A percentile compares a stretch with the other conserved stretches of the same genome.
Conservation (phyloP, 805 yeast species). For the Saturnispora ahearnii region DNA sequence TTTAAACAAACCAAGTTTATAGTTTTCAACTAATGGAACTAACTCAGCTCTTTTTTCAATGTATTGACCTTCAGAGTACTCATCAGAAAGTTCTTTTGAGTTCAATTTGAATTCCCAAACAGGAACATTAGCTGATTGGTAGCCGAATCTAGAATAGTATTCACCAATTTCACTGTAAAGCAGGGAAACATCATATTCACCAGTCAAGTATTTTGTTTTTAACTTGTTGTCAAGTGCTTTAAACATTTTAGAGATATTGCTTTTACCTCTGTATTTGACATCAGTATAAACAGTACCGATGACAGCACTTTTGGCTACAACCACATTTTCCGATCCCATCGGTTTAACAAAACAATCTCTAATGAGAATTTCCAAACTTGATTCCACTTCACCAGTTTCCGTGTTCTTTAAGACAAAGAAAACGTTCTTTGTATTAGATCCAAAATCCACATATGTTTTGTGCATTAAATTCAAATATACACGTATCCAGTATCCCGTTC, state of each 20-base stretch:
- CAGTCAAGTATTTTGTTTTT: conserved; percentile 12
- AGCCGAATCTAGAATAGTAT: conserved; percentile 59
- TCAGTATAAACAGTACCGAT: conserved; percentile 56
- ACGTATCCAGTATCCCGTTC: conserved; percentile 14
- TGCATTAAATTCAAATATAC: neutral
- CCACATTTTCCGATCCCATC: conserved; percentile 2
- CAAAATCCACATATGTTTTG: conserved; percentile 8
- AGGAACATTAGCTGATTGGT: conserved; percentile 24
- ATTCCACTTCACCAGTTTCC: conserved; percentile 8
- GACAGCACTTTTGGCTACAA: conserved; percentile 21
- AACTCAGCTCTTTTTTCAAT: conserved; percentile 4
- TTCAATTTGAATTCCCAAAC: conserved; percentile 8
- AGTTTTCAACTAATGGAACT: neutral
- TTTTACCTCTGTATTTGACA: conserved; percentile 39
- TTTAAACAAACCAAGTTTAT: neutral
- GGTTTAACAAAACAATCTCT: conserved; percentile 17
- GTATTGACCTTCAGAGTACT: conserved; percentile 5
- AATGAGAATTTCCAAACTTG: conserved; percentile 23
- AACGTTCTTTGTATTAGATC: neutral
- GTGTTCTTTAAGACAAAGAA: conserved; percentile 23
- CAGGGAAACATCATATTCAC: conserved; percentile 28
- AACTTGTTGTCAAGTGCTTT: conserved; percentile 23
- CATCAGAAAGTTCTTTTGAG: conserved; percentile 3
- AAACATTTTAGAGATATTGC: conserved; percentile 47
- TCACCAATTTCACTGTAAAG: conserved; percentile 70